A percentile compares a stretch with the other conserved stretches of the same genome.
Evolutionary conservation across 1,284 basidiomycete genomes (phyloP).

Genomic region (Heterobasidion irregulare): DNA sequence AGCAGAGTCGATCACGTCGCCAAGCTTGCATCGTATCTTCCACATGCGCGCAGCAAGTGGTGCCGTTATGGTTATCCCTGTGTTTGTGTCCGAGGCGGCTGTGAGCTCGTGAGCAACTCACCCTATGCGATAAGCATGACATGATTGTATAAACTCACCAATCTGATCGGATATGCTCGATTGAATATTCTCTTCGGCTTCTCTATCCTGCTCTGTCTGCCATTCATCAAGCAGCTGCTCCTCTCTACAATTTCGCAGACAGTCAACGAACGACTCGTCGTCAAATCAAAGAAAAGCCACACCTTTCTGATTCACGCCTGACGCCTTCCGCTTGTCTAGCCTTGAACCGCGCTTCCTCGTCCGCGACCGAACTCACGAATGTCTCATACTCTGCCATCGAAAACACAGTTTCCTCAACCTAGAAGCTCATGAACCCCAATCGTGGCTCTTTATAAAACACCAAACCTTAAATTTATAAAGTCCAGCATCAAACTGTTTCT

Average conservation of each 20-base stretch:
- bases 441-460: neutral
- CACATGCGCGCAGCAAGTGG: constrained; percentile 48
- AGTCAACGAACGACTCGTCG: neutral
- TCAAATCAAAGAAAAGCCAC: constrained; percentile 8
- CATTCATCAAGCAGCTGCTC: constrained; percentile 24
- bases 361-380: constrained; percentile 34
- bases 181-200: constrained; percentile 1
- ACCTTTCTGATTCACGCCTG: constrained; percentile 33
- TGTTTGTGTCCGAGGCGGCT: neutral
- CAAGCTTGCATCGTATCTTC: constrained; percentile 41
- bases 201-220: constrained; percentile 15
- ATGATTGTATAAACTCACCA: too few species aligned
- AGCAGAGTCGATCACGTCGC: constrained; percentile 34
- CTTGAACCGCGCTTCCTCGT: constrained; percentile 37
- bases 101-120: neutral
- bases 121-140: too few species aligned
- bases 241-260: constrained; percentile 19
- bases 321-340: constrained; percentile 27
- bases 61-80: constrained; percentile 21
- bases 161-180: too few species aligned
- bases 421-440: neutral
- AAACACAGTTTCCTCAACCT: constrained; percentile 43
- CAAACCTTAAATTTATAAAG: constrained; percentile 47
- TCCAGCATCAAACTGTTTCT: constrained; percentile 54
- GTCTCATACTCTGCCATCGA: constrained; percentile 43